Evolutionary conservation across 2,329 filamentous ascomycete genomes (phyloP).

Genomic region (Aspergillus japonicus): DNA sequence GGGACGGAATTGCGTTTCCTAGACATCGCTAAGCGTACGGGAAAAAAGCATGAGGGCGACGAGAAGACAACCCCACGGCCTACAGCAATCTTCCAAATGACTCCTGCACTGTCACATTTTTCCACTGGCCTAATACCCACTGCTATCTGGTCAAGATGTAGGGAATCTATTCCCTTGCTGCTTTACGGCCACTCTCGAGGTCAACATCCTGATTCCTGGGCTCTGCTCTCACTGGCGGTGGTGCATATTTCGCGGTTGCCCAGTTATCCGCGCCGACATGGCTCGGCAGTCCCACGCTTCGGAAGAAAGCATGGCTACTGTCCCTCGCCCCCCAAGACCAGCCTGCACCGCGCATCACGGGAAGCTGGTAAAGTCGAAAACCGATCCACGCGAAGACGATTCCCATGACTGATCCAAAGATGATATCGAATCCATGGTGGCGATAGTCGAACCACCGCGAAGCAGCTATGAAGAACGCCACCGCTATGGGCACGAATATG

Average conservation of each 20-base stretch:
- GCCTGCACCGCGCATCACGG: constrained; percentile 73
- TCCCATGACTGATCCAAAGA: constrained; percentile 81
- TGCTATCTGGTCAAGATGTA: not conserved
- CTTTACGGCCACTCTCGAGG: constrained; percentile 20
- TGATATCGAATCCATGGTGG: constrained; percentile 89
- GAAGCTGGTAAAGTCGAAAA: constrained; percentile 84
- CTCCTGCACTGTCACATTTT: not conserved
- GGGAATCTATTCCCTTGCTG: constrained; percentile 12
- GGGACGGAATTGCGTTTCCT: not conserved
- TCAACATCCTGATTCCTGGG: constrained; percentile 14
- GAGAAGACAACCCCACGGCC: not conserved
- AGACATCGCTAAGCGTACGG: not conserved
- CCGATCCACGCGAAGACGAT: constrained; percentile 67
- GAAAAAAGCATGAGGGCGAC: not conserved
- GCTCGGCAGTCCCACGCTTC: constrained; percentile 33
- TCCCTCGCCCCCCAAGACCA: constrained; percentile 87
- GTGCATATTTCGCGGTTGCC: constrained; percentile 18
- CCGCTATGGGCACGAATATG: constrained; percentile 67
- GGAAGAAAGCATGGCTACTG: constrained; percentile 65
- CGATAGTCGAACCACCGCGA: constrained; percentile 86
- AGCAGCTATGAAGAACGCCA: constrained; percentile 76
- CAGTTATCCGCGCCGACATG: constrained; percentile 32
- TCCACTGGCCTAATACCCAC: not conserved
- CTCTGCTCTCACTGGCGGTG: not conserved
- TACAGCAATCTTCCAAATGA: not conserved